phyloP scores from a whole-genome alignment of 2,329 filamentous ascomycete species.

The Penicillium sp. region DNA sequence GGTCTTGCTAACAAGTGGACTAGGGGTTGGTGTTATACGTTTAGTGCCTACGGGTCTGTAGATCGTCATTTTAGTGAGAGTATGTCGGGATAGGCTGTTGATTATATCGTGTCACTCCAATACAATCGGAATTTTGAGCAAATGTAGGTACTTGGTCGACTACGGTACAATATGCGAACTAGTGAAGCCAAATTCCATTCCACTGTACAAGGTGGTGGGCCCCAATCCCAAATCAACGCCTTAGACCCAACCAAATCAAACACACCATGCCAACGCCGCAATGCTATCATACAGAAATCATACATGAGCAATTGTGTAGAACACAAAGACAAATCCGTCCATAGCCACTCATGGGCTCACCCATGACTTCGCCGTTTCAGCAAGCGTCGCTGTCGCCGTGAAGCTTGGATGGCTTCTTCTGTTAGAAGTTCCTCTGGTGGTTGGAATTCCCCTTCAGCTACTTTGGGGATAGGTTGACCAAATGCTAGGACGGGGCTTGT shows the following conservation, averaged over 20 bases:
- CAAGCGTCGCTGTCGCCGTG: slow-evolving; percentile 39
- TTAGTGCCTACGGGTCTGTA: neutral
- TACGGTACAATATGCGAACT: too few relatives aligned
- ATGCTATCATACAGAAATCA: slow-evolving; percentile 22
- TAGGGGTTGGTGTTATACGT: neutral
- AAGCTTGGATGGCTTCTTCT: slow-evolving; percentile 42
- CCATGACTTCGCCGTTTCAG: slow-evolving; percentile 34
- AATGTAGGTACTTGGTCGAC: neutral
- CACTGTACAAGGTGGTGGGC: neutral
- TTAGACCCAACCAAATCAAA: neutral
- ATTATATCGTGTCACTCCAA: too few relatives aligned
- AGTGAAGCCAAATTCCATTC: neutral
- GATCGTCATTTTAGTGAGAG: neutral
- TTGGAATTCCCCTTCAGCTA: slow-evolving; percentile 69
- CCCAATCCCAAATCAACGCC: neutral
- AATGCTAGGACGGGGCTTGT: slow-evolving; percentile 67
- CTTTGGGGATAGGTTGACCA: slow-evolving; percentile 76
- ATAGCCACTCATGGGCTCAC: slow-evolving; percentile 1
- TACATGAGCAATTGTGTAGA: neutral
- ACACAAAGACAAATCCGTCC: neutral
- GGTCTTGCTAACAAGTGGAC: neutral
- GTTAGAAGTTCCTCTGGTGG: slow-evolving; percentile 64
- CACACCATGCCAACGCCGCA: slow-evolving; percentile 13
- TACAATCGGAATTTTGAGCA: neutral
- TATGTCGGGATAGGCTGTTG: neutral